Evolutionary conservation across 371 early-diverging fungal genomes (phyloP).

Genomic region (Dipsacomyces acuminosporus): DNA sequence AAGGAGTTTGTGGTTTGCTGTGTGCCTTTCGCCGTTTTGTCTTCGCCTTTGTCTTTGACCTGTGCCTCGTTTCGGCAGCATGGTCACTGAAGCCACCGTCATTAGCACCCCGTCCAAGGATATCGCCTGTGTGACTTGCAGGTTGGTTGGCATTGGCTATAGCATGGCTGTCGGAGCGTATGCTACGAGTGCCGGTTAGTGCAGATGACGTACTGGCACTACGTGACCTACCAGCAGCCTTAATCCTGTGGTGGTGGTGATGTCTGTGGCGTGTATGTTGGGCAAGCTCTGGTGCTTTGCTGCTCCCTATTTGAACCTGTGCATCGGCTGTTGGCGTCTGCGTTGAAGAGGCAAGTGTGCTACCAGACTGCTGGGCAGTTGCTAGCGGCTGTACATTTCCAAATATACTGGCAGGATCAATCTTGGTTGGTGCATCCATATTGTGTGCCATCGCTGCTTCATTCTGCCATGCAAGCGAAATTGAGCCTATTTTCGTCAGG

Average conservation of each 20-base stretch:
- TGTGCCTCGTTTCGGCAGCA: constrained; percentile 1
- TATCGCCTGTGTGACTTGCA: neutral
- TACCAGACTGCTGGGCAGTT: neutral
- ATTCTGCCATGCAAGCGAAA: constrained; percentile 37
- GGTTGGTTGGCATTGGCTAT: neutral
- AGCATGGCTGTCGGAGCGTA: constrained; percentile 2
- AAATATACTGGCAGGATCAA: constrained; percentile 5
- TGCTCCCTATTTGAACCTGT: neutral
- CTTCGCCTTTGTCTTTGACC: neutral
- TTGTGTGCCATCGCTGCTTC: constrained; percentile 2
- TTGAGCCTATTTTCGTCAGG: constrained; percentile 19
- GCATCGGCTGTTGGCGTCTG: neutral
- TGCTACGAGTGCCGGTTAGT: neutral
- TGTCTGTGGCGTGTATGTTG: too few species aligned
- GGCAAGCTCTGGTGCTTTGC: neutral
- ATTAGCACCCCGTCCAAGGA: neutral
- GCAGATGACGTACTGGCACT: neutral
- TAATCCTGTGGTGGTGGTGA: neutral
- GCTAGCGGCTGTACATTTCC: neutral
- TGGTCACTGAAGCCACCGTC: constrained; percentile 10
- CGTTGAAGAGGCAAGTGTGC: too few species aligned
- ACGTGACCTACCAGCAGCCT: neutral
- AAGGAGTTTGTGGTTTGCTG: neutral
- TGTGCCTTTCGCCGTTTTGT: neutral
- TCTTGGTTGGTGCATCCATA: constrained; percentile 12